These are phyloP conservation scores for Phalaenopsis hybrid DNA, from an alignment of 116 monocot genomes.

Conservation along the genomic window DNA sequence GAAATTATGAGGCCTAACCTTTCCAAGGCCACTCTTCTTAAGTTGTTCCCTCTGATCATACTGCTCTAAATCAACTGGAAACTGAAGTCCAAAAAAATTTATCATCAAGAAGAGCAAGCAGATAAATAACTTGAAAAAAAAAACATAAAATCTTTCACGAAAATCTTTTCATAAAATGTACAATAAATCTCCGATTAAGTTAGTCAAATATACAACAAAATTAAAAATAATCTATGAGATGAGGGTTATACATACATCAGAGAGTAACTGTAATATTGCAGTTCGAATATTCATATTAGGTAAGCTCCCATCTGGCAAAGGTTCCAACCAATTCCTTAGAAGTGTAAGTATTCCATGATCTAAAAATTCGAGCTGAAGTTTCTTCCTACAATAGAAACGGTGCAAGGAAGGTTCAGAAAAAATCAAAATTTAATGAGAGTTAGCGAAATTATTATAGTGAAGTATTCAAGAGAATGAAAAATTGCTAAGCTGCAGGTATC, in stretches of 20 bases:
- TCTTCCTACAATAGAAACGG: conserved; percentile 49
- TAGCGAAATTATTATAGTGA: not conserved
- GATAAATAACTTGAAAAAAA: not conserved
- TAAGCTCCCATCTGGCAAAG: conserved; percentile 95
- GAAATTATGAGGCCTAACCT: conserved; percentile 35
- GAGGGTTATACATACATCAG: conserved; percentile 46
- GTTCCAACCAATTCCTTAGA: conserved; percentile 95
- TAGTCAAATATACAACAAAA: not conserved
- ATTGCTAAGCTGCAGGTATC: not conserved
- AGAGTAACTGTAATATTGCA: conserved; percentile 75
- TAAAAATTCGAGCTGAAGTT: conserved; percentile 88
- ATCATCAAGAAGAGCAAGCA: not conserved
- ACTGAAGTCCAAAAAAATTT: conserved; percentile 20
- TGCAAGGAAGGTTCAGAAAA: not conserved
- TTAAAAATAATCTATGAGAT: not conserved
- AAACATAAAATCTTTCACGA: not conserved
- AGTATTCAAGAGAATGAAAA: not conserved
- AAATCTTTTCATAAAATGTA: not conserved
- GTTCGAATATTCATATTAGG: conserved; percentile 95
- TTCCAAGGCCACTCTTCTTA: conserved; percentile 96
- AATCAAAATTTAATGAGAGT: not conserved
- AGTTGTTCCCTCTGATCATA: conserved; percentile 83
- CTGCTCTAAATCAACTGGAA: conserved; percentile 90
- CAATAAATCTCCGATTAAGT: not conserved
- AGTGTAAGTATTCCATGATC: conserved; percentile 94